phyloP scores from a whole-genome alignment of 2,329 filamentous ascomycete genomes.

The Arachnopeziza araneosa region DNA sequence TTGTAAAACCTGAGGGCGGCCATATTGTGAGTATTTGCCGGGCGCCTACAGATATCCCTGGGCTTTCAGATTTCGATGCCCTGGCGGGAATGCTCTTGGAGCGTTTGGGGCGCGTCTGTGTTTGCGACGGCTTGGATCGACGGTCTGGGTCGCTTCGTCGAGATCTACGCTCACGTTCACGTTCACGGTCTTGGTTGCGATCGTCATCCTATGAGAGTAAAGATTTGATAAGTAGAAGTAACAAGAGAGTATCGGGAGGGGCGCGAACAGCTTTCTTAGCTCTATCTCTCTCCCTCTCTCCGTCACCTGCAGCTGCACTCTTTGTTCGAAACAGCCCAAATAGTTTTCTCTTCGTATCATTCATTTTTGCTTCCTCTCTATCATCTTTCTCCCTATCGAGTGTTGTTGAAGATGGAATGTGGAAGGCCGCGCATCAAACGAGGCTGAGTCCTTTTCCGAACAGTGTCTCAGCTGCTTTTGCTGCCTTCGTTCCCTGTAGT shows the following conservation, averaged over 20 bases:
- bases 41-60: not conserved
- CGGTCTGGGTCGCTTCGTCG: not conserved
- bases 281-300: constrained; percentile 20
- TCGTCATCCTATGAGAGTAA: constrained; percentile 2
- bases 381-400: not conserved
- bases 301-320: constrained; percentile 32
- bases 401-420: not conserved
- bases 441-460: not conserved
- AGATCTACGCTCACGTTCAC: not conserved
- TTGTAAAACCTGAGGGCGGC: constrained; percentile 49
- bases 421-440: not conserved
- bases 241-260: not conserved
- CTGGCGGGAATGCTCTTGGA: not conserved
- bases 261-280: constrained; percentile 28
- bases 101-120: not conserved
- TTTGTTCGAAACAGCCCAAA: constrained; percentile 43
- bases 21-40: constrained; percentile 43
- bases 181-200: not conserved
- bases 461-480: not conserved
- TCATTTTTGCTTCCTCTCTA: constrained; percentile 18
- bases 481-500: not conserved
- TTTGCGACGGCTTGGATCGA: not conserved
- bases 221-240: not conserved
- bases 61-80: not conserved
- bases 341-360: constrained; percentile 24